Evolutionary conservation across 176 grass and related monocot species (phyloP), one percentile per base, ranked within the genome.

Genomic region (Hordeum marinum): DNA sequence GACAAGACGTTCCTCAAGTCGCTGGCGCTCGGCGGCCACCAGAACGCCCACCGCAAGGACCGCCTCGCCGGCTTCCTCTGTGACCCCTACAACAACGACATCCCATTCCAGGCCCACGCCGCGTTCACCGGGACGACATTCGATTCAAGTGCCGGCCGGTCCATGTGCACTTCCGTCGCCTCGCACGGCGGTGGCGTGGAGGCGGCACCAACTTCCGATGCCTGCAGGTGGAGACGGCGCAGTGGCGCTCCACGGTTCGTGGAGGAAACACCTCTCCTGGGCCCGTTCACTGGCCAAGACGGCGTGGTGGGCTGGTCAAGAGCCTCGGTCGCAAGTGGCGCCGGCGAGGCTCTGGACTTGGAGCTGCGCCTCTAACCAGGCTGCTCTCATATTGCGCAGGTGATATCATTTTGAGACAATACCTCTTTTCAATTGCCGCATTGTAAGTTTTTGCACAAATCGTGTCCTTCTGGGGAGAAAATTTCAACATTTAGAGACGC

Each of bases 1-100:
- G 87, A 75, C 85, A 93, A 88, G 85, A 88, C 82, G 67, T 94
- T 94, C 82, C 79, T 88, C 78, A 90, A 90, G 79, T 88, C 86
- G 46, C 90, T 88, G 83, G 90, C 90, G 55, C 90, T 91, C 35
- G 90, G 90, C 26, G 90, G 90, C 11, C 90, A 91, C 82, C 90
- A 91, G 86, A 91, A 91, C 79, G 90, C 90, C 50, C 90, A 91
- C 86, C 89, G 91, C 86, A 94, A 94, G 60, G 89, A 94, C 17
- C 69, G 91, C 52, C 78, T 39, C 71, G 73, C 59, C 17, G 85
- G 85, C 23, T 71, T 81, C 42, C 23, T 62, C 59, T 2, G 4
- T n/a, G 21, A 60, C 58, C 58, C 58, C 58, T 60, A 60, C 45
- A 13, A 4, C 20, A 23, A 23, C 1, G n/a, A n/a, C 9, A 13